A percentile compares a stretch with the other conserved stretches of the same genome.
phyloP scores from a whole-genome alignment of 1,139 yeast species.

The Suhomyces bokatorum region DNA sequence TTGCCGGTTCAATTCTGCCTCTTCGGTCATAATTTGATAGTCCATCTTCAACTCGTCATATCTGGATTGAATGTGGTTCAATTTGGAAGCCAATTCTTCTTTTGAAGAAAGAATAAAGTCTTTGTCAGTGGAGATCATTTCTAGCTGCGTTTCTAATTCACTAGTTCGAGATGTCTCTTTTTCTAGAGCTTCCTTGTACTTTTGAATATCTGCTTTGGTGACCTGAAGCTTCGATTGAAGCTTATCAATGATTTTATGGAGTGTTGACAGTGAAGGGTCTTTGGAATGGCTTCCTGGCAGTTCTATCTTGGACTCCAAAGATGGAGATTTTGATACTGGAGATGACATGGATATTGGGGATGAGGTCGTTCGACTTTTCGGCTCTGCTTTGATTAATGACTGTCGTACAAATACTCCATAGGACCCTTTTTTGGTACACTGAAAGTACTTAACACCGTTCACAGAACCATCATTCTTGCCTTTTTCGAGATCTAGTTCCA shows the following conservation, averaged over 20 bases:
- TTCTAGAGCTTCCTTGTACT: slow-evolving; percentile 23
- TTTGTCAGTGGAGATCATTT: slow-evolving; percentile 53
- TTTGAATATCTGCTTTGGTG: slow-evolving; percentile 31
- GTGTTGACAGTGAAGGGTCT: slow-evolving; percentile 7
- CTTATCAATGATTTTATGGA: slow-evolving; percentile 40
- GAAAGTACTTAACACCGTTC: slow-evolving; percentile 63
- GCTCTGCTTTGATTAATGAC: slow-evolving; percentile 13
- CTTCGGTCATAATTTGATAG: slow-evolving; percentile 46
- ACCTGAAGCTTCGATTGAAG: slow-evolving; percentile 43
- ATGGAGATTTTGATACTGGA: neutral
- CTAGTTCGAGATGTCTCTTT: slow-evolving; percentile 18
- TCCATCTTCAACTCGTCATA: slow-evolving; percentile 44
- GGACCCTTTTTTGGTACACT: slow-evolving; percentile 37
- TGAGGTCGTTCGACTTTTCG: neutral
- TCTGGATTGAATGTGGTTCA: slow-evolving; percentile 32
- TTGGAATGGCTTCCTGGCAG: neutral
- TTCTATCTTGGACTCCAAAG: neutral
- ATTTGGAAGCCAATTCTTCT: slow-evolving; percentile 31
- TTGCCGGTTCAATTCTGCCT: slow-evolving; percentile 43
- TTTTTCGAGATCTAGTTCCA: slow-evolving; percentile 58
- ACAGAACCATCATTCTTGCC: slow-evolving; percentile 86
- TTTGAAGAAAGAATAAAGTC: slow-evolving; percentile 50
- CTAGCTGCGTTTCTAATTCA: slow-evolving; percentile 45
- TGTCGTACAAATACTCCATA: slow-evolving; percentile 67
- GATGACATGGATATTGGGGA: neutral